Evolutionary conservation across 129 eudicot genomes (phyloP).

Genomic region (Helichrysum umbraculigerum): DNA sequence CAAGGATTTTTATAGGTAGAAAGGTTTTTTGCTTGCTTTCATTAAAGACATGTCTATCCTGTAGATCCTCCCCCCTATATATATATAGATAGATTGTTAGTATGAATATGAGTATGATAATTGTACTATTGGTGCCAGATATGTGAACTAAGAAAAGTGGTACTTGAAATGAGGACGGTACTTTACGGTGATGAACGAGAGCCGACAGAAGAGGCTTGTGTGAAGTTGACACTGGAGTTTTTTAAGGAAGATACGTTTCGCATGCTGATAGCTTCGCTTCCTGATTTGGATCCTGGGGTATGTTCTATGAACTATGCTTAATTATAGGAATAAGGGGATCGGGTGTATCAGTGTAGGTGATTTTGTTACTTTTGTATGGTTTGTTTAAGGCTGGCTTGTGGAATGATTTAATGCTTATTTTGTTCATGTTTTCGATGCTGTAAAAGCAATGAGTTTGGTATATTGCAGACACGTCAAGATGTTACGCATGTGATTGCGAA

Average conservation of each 20-base stretch:
- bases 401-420: slow-evolving; percentile 20
- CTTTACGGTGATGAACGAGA: slow-evolving; percentile 50
- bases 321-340: slow-evolving; percentile 7
- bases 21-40: neutral
- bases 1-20: too few species aligned
- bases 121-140: slow-evolving; percentile 33
- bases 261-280: slow-evolving; percentile 38
- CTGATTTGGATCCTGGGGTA: slow-evolving; percentile 50
- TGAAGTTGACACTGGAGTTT: slow-evolving; percentile 47
- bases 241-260: slow-evolving; percentile 44
- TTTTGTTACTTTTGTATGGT: neutral
- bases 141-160: slow-evolving; percentile 42
- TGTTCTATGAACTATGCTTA: slow-evolving; percentile 15
- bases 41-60: neutral
- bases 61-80: neutral
- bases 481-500: slow-evolving; percentile 48
- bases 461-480: slow-evolving; percentile 56
- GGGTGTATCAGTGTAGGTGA: slow-evolving; percentile 12
- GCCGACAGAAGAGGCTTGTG: slow-evolving; percentile 48
- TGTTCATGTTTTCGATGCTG: slow-evolving; percentile 16
- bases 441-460: slow-evolving; percentile 37
- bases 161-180: slow-evolving; percentile 48
- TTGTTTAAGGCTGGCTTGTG: neutral
- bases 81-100: neutral
- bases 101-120: neutral